These are phyloP conservation scores for Talaromyces pinophilus DNA, from an alignment of 2,329 filamentous ascomycete genomes.

Conservation along the genomic window DNA sequence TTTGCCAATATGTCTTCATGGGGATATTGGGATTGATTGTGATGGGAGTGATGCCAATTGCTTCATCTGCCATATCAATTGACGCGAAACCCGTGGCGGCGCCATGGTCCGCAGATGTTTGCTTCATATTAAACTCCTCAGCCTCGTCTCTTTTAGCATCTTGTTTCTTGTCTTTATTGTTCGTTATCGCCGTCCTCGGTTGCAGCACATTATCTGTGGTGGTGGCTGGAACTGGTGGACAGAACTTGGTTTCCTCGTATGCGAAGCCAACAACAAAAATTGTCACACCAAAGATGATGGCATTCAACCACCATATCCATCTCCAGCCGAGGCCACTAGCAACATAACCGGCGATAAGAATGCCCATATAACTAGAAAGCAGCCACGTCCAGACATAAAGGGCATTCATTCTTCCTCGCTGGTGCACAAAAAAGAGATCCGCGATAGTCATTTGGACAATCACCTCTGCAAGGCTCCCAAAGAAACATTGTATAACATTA, in stretches of 20 bases:
- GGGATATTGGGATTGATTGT: constrained; percentile 12
- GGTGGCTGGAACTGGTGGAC: background rate
- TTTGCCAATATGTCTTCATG: constrained; percentile 13
- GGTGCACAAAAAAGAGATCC: constrained; percentile 54
- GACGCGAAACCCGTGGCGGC: background rate
- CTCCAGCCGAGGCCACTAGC: constrained; percentile 50
- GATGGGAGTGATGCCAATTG: background rate
- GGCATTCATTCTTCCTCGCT: constrained; percentile 52
- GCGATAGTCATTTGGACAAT: constrained; percentile 53
- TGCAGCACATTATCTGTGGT: background rate
- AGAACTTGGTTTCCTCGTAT: constrained; percentile 48
- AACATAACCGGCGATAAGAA: constrained; percentile 37
- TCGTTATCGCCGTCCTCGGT: background rate
- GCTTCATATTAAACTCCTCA: background rate
- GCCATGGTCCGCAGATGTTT: background rate
- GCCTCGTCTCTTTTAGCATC: background rate
- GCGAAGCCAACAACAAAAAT: constrained; percentile 47
- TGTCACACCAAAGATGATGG: constrained; percentile 43
- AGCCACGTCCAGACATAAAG: constrained; percentile 45
- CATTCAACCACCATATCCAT: constrained; percentile 54
- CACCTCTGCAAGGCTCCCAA: constrained; percentile 48
- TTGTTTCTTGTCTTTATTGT: background rate
- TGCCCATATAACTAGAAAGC: constrained; percentile 30
- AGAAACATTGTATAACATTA: constrained; percentile 48
- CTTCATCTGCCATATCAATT: constrained; percentile 4